Base-by-base conservation (phyloP, 257 asterid genomes). In the Paulownia fortunei region DNA sequence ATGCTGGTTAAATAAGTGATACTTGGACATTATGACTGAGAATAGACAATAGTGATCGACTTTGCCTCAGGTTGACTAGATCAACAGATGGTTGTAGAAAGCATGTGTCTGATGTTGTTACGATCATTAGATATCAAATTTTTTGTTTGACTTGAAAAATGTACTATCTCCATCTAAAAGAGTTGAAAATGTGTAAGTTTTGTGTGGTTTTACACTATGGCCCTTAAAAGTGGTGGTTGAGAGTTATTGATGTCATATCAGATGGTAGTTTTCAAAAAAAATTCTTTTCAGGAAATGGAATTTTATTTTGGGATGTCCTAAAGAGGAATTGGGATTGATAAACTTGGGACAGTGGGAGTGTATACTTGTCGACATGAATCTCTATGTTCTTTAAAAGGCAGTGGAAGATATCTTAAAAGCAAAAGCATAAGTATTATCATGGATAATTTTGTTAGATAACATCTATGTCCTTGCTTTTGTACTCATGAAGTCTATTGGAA, bases 1-100 rank as follows among this genome's bases (percentile, higher is more conserved):
- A 79, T 73, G 47, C 73, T 79, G 66, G 55, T 39, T 30, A 30
- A 55, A 77, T 4, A 37, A 65, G 24, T 12, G 61, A 64, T 51
- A 65, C 44, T 60, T 61, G 58, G 6, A 24, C 39, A 37, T 66
- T 54, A 24, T 58, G 8, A n/a, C n/a, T 66, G 61, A 26, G 11
- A 12, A 68, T 42, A 39, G 49, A 9, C 3, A 1, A 11, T 6
- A 7, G 41, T 6, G 18, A 12, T 26, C 21, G 51, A 59, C 30
- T 18, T 51, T 41, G 39, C 60, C 13, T 76, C 36, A 8, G 23
- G 54, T 39, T 26, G 18, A 26, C 13, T 12, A 27, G 37, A 76
- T 70, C 26, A 46, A 6, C 27, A 4, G 13, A 51, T 21, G 6
- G 27, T 47, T 42, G 19, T 41, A 59, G 6, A 41, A 59, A 41